Conservation (phyloP, 192 early-diverging fungal genomes). For the Coemansia sp. region DNA sequence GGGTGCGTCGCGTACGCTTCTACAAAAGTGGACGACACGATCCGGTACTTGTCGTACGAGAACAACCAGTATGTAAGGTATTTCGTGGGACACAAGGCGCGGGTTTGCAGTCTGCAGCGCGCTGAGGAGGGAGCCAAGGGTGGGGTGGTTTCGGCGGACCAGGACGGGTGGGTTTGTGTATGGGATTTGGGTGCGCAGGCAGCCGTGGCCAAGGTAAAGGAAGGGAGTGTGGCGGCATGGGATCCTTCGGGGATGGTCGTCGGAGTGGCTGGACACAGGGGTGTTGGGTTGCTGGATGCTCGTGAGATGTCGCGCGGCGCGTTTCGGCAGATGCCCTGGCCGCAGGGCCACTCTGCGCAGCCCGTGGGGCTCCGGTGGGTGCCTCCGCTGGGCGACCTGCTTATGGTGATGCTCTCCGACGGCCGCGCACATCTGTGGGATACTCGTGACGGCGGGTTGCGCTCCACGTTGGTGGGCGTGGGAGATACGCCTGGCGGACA, state of each 20-base stretch:
- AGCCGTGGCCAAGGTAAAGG: background rate
- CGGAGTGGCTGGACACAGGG: slow-evolving; percentile 56
- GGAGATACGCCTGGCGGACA: slow-evolving; percentile 22
- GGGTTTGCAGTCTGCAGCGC: slow-evolving; percentile 78
- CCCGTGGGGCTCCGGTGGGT: slow-evolving; percentile 15
- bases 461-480: slow-evolving; percentile 7
- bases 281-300: slow-evolving; percentile 71
- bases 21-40: slow-evolving; percentile 91
- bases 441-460: background rate
- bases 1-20: slow-evolving; percentile 87
- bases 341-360: background rate
- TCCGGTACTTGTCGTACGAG: slow-evolving; percentile 91
- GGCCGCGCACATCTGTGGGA: slow-evolving; percentile 9
- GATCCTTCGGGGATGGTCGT: slow-evolving; percentile 82
- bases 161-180: slow-evolving; percentile 74
- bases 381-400: slow-evolving; percentile 29
- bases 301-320: slow-evolving; percentile 56
- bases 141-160: slow-evolving; percentile 60
- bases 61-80: slow-evolving; percentile 94
- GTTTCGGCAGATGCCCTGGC: slow-evolving; percentile 13
- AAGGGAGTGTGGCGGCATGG: slow-evolving; percentile 57
- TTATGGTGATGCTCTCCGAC: slow-evolving; percentile 28
- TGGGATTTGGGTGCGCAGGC: slow-evolving; percentile 73
- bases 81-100: slow-evolving; percentile 80
- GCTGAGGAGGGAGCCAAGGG: slow-evolving; percentile 56